phyloP scores from a whole-genome alignment of 768 basidiomycete genomes.

The Boletus bicolor region DNA sequence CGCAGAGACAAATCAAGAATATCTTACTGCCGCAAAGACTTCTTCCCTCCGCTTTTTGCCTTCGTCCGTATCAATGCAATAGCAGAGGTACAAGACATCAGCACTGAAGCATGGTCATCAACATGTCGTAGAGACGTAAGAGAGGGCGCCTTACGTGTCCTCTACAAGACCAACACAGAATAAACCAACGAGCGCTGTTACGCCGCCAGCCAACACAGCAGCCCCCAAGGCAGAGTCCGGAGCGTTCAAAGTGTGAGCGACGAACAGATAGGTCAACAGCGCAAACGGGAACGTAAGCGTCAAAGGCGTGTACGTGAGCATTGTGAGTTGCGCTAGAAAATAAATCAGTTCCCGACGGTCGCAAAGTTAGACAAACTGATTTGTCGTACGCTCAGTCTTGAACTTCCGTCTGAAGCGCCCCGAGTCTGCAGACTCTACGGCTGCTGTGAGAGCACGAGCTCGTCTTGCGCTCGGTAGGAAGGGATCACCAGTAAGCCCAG shows the following conservation, averaged over 20 bases:
- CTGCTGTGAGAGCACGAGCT: constrained; percentile 54
- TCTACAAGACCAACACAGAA: constrained; percentile 81
- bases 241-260: constrained; percentile 72
- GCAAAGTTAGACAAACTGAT: neutral
- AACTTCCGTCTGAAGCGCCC: constrained; percentile 46
- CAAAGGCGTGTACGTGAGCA: constrained; percentile 70
- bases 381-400: constrained; percentile 54
- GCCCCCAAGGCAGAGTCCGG: constrained; percentile 74
- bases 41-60: constrained; percentile 49
- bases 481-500: constrained; percentile 70
- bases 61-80: constrained; percentile 58
- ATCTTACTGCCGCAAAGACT: constrained; percentile 54
- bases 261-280: constrained; percentile 80
- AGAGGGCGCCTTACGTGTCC: constrained; percentile 54
- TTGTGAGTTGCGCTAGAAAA: constrained; percentile 54
- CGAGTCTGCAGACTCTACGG: constrained; percentile 45
- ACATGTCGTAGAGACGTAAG: neutral
- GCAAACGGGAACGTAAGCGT: constrained; percentile 82
- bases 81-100: constrained; percentile 65
- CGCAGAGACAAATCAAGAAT: neutral
- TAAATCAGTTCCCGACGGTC: neutral
- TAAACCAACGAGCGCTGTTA: constrained; percentile 77
- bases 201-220: constrained; percentile 70
- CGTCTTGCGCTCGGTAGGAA: constrained; percentile 59
- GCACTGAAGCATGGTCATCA: constrained; percentile 36